Base-by-base conservation (phyloP, 2,329 filamentous ascomycete genomes). In the Fusarium chuoi region DNA sequence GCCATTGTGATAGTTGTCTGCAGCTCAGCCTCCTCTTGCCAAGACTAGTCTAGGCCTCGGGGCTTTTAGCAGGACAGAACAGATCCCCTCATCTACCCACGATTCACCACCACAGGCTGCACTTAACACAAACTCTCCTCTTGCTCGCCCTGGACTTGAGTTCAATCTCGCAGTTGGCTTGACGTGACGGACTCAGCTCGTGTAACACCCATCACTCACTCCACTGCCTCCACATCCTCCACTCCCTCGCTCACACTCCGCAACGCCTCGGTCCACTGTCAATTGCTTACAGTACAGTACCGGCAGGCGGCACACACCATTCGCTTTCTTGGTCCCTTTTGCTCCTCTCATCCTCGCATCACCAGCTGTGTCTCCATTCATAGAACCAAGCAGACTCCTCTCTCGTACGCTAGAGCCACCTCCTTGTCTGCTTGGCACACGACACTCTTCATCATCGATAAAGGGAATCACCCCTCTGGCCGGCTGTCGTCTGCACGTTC, bases 381-480 rank as follows among this genome's bases (percentile, higher is more conserved):
- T 41, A 63, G 36, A 60, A 55, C 36, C 44, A 33, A 57, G 46
- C 39, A 66, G 52, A 35, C 71, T 68, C 62, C 67, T 74, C 71
- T 68, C 56, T 74, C 42, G 42, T 54, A 69, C 70, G 58, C 75
- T 77, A 77, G 63, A 76, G 61, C 73, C 75, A 69, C 73, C 62
- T 75, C 73, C 49, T 58, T 59, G 51, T 61, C 58, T 63, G 59
- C 74, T 74, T 75, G 70, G 75, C 73, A 69, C 62, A 78, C 76
- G 75, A 73, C 72, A 74, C 58, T 61, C 68, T 73, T 74, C 75
- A 78, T 75, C 74, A 75, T 77, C 75, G 77, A 78, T 78, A 77
- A 78, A 78, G 71, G 70, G 54, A 76, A 69, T 68, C 74, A 58
- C 70, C 62, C 69, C 67, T 75, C 70, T 74, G 56, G 55, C 63